Evolutionary conservation across 331 rosid species (phyloP).

Genomic region (Malus hybrid): DNA sequence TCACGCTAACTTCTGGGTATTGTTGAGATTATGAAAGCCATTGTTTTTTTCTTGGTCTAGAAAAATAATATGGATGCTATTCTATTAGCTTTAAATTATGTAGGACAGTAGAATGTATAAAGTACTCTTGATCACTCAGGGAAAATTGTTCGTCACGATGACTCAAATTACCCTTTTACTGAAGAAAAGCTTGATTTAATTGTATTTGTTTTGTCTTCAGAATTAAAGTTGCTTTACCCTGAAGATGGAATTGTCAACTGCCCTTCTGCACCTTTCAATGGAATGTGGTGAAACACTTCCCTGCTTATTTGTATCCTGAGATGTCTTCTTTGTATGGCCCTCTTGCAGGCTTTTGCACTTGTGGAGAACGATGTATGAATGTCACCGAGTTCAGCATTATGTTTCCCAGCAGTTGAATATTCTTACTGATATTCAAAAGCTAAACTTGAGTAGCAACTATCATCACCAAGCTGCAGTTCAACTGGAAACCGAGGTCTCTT

Average conservation of each 20-base stretch:
- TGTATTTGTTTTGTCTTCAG: not conserved
- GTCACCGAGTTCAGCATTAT: conserved; percentile 56
- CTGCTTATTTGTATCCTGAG: not conserved
- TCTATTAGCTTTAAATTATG: not conserved
- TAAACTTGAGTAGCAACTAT: conserved; percentile 45
- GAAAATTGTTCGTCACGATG: not conserved
- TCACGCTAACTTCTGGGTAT: conserved; percentile 79
- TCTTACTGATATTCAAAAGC: conserved; percentile 47
- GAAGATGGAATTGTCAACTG: not conserved
- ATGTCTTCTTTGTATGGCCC: not conserved
- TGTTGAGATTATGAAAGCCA: not conserved
- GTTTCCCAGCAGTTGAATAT: conserved; percentile 62
- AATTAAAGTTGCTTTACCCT: not conserved
- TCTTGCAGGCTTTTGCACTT: conserved; percentile 62
- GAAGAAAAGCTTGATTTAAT: not conserved
- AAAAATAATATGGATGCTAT: not conserved
- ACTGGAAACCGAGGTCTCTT: conserved; percentile 59
- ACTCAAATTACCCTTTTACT: not conserved
- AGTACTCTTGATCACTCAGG: not conserved
- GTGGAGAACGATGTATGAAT: conserved; percentile 76
- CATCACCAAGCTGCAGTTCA: conserved; percentile 71
- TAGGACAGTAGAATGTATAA: not conserved
- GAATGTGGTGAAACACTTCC: not conserved
- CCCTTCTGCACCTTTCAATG: not conserved
- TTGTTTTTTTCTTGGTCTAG: not conserved